Base-by-base conservation (phyloP, 2,329 filamentous ascomycete species). In the Nemania serpens region DNA sequence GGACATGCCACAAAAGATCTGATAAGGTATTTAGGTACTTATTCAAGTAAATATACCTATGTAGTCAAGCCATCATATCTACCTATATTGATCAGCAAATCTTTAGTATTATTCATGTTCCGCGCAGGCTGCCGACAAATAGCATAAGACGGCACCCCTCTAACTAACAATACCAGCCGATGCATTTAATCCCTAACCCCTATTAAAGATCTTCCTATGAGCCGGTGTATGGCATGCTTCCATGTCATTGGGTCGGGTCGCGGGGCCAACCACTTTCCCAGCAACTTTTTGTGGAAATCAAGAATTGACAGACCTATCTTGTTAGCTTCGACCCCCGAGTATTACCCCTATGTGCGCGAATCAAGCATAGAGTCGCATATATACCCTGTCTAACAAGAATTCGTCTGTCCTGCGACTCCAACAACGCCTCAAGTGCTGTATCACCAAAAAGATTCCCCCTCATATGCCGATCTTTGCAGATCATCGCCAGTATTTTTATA, bases 401-500 rank as follows among this genome's bases (percentile, higher is more conserved):
- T n/a, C 13, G 15, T 41, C 37, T 53, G 33, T 37, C 47, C 33
- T 45, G 33, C 20, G 34, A 59, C 61, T 45, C 61, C 58, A 6
- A 58, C 45, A 61, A 63, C 51, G 55, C 58, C 63, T 37, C 2
- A 41, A 45, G 42, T 57, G 25, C 37, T 48, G 43, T 61, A 11
- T 37, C 55, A 36, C 18, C n/a, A 49, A 49, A 20, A 37, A 55
- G 22, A 64, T 53, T 29, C 57, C 61, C 15, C 59, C 17, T 60
- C 58, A 61, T 58, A 59, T 63, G 57, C 58, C 52, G 61, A 61
- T 63, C 58, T 63, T 66, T 56, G 61, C 55, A 61, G 61, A 59
- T 48, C 61, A 52, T 58, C 41, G n/a, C 53, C 56, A 53, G 58
- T 37, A 37, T 56, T 52, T 64, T 64, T 66, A 62, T 64, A 66